Evolutionary conservation across 306 rosid species (phyloP).

Genomic region (Alnus rubra): DNA sequence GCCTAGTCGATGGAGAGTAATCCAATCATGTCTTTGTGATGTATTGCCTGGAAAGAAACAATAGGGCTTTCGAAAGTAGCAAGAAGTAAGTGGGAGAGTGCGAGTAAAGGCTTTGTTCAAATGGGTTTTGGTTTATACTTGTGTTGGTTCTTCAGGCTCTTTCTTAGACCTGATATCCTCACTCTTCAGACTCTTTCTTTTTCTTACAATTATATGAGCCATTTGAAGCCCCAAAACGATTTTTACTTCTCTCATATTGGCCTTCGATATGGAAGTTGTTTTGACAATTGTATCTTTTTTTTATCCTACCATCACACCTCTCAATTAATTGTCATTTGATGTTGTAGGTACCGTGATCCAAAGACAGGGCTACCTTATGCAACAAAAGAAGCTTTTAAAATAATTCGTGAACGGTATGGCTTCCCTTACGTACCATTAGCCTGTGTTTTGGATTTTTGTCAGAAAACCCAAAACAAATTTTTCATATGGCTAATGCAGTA

Average conservation of each 20-base stretch:
- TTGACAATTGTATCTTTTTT: constrained; percentile 13
- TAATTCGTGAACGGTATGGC: constrained; percentile 71
- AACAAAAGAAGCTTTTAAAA: constrained; percentile 83
- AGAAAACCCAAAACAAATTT: not conserved
- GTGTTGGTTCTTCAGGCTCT: too few species aligned
- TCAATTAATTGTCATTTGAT: constrained; percentile 26
- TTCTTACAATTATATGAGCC: not conserved
- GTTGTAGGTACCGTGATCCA: constrained; percentile 87
- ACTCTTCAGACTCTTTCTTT: not conserved
- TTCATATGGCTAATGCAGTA: too few species aligned
- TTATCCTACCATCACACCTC: not conserved
- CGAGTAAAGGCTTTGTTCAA: too few species aligned
- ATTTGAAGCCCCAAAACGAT: not conserved
- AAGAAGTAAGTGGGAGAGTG: too few species aligned
- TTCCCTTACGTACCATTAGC: constrained; percentile 28
- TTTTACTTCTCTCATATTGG: not conserved
- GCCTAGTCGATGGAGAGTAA: too few species aligned
- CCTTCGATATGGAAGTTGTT: constrained; percentile 1
- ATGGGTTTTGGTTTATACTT: too few species aligned
- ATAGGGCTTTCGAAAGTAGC: too few species aligned
- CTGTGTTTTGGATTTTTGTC: not conserved
- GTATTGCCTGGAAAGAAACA: too few species aligned
- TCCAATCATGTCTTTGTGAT: too few species aligned
- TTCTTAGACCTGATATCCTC: too few species aligned
- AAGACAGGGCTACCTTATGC: constrained; percentile 89